These are phyloP conservation scores for Macrophomina tecta DNA, from an alignment of 2,329 filamentous ascomycete species.

Conservation along the genomic window DNA sequence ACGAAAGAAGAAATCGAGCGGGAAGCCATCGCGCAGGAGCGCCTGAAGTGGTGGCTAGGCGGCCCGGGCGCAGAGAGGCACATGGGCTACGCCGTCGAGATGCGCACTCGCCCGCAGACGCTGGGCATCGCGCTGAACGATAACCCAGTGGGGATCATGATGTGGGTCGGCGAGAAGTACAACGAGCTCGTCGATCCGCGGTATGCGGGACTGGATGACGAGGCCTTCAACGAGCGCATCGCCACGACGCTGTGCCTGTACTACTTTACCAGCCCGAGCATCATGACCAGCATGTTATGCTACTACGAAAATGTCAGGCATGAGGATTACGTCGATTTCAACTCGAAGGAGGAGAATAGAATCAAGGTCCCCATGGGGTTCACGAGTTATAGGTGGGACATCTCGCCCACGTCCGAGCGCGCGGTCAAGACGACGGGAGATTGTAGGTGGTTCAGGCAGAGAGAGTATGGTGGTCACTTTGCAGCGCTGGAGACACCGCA, in stretches of 20 bases:
- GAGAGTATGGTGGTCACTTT: constrained; percentile 31
- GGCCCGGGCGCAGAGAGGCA: constrained; percentile 43
- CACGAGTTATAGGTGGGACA: constrained; percentile 47
- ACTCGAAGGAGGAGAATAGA: constrained; percentile 43
- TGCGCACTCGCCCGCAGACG: constrained; percentile 52
- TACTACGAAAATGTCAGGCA: constrained; percentile 50
- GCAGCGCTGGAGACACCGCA: constrained; percentile 38
- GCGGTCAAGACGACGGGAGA: constrained; percentile 45
- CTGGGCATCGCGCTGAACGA: constrained; percentile 52
- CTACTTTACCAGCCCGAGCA: constrained; percentile 45
- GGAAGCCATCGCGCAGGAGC: constrained; percentile 41
- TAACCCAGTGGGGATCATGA: constrained; percentile 52
- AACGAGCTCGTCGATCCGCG: constrained; percentile 45
- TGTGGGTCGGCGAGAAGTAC: constrained; percentile 54
- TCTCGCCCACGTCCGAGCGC: constrained; percentile 43
- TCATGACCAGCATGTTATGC: constrained; percentile 45
- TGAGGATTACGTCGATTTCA: constrained; percentile 46
- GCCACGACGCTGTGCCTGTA: constrained; percentile 36
- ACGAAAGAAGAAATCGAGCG: constrained; percentile 35
- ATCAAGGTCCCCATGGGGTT: constrained; percentile 48
- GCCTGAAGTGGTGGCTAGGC: constrained; percentile 43
- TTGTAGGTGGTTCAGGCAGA: constrained; percentile 44
- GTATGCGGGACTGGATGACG: constrained; percentile 38
- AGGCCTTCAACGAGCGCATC: constrained; percentile 40
- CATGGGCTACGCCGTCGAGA: constrained; percentile 51